Evolutionary conservation across 495 filamentous ascomycete genomes (phyloP).

Genomic region (Daldinia decipiens): DNA sequence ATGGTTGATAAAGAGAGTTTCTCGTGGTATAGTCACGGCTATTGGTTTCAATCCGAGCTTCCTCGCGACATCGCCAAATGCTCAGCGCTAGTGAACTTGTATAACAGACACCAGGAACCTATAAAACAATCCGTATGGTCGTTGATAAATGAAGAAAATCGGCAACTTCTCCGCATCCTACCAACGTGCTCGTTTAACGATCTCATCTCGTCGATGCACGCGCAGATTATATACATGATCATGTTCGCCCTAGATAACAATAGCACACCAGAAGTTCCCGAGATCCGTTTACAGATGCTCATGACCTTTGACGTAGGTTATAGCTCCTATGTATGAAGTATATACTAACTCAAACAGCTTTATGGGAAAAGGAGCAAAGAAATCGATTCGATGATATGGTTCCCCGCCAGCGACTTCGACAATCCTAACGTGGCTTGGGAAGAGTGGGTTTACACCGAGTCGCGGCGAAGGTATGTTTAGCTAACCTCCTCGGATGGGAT

Average conservation of each 20-base stretch:
- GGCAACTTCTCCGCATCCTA: constrained; percentile 23
- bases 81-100: constrained; percentile 23
- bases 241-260: constrained; percentile 27
- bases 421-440: constrained; percentile 41
- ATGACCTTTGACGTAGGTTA: constrained; percentile 38
- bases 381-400: constrained; percentile 18
- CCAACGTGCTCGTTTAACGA: constrained; percentile 12
- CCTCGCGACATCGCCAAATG: constrained; percentile 30
- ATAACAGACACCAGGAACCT: not conserved
- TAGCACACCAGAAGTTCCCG: constrained; percentile 2
- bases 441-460: constrained; percentile 36
- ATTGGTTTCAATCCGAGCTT: constrained; percentile 38
- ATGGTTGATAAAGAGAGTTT: constrained; percentile 39
- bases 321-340: not conserved
- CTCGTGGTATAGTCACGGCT: constrained; percentile 36
- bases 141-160: constrained; percentile 28
- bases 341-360: constrained; percentile 8
- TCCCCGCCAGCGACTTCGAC: constrained; percentile 25
- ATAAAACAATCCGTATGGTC: constrained; percentile 18
- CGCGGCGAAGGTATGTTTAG: constrained; percentile 36
- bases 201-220: constrained; percentile 18
- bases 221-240: constrained; percentile 33
- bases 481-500: not conserved
- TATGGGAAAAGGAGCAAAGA: constrained; percentile 25
- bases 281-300: constrained; percentile 32